phyloP scores from a whole-genome alignment of 129 eudicot species.

The Artemisia tridentata region DNA sequence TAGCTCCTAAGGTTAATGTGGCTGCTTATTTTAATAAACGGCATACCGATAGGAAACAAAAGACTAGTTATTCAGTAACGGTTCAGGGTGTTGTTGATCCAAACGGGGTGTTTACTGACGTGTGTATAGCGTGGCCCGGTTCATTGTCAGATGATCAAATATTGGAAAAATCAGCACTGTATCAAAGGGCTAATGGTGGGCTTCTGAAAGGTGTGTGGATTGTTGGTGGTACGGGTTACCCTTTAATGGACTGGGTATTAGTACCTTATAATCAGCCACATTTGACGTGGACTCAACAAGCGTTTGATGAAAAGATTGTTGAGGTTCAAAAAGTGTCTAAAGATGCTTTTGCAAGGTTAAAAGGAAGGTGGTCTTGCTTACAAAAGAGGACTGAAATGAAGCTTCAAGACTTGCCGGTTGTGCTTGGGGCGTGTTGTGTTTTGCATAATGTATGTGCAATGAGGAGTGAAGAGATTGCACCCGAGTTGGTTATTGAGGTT shows the following conservation, averaged over 20 bases:
- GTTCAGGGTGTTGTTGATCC: slow-evolving; percentile 90
- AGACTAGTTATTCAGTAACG: slow-evolving; percentile 84
- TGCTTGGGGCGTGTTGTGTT: slow-evolving; percentile 95
- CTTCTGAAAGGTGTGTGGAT: slow-evolving; percentile 74
- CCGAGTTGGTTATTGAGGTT: slow-evolving; percentile 47
- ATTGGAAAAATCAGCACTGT: slow-evolving; percentile 79
- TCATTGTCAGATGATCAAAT: slow-evolving; percentile 95
- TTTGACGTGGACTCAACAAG: slow-evolving; percentile 96
- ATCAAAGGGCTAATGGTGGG: slow-evolving; percentile 79
- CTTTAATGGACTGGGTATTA: slow-evolving; percentile 85
- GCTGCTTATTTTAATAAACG: slow-evolving; percentile 85
- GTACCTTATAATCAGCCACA: slow-evolving; percentile 84
- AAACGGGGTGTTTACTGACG: slow-evolving; percentile 76
- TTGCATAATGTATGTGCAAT: slow-evolving; percentile 90
- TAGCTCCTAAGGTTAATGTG: slow-evolving; percentile 87
- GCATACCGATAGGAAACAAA: slow-evolving; percentile 82
- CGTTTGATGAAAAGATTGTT: slow-evolving; percentile 82
- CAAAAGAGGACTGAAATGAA: slow-evolving; percentile 93
- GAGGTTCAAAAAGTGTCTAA: slow-evolving; percentile 59
- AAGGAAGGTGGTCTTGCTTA: slow-evolving; percentile 93
- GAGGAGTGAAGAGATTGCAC: slow-evolving; percentile 64
- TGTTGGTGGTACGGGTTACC: slow-evolving; percentile 81
- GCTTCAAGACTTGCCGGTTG: slow-evolving; percentile 92
- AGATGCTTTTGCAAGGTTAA: slow-evolving; percentile 77
- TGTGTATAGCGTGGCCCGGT: slow-evolving; percentile 97